Evolutionary conservation across 1,139 yeast species (phyloP).

Genomic region (Geotrichum carabidarum): DNA sequence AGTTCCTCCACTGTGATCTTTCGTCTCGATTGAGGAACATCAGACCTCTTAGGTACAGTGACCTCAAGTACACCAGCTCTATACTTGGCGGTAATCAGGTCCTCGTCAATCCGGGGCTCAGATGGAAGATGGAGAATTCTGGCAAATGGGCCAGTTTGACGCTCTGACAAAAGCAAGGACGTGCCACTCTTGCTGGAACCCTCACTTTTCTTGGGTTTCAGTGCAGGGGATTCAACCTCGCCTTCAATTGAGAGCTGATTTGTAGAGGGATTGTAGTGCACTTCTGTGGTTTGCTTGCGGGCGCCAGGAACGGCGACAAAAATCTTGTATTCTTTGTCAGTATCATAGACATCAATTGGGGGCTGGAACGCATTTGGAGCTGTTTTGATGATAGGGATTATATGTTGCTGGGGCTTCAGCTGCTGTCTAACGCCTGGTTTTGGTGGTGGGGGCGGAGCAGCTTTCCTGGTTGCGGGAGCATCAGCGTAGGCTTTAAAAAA

Average conservation of each 20-base stretch:
- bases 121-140: conserved; percentile 52
- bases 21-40: conserved; percentile 2
- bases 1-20: conserved; percentile 16
- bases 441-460: background rate
- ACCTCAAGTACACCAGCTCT: conserved; percentile 50
- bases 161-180: conserved; percentile 8
- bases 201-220: conserved; percentile 6
- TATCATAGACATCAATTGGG: conserved; percentile 51
- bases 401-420: background rate
- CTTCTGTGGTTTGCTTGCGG: conserved; percentile 45
- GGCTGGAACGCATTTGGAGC: conserved; percentile 33
- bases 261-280: conserved; percentile 52
- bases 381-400: background rate
- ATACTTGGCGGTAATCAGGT: conserved; percentile 48
- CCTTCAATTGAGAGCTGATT: conserved; percentile 48
- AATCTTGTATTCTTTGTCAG: conserved; percentile 42
- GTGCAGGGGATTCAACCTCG: conserved; percentile 30
- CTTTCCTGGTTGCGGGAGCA: background rate
- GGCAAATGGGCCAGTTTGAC: conserved; percentile 38
- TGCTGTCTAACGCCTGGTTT: background rate
- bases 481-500: background rate
- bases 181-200: background rate
- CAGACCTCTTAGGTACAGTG: conserved; percentile 42
- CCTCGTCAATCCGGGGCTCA: conserved; percentile 48
- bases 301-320: conserved; percentile 54